These are phyloP conservation scores for Tetraselmis chui DNA, from an alignment of 139 green algal species.

Conservation along the genomic window DNA sequence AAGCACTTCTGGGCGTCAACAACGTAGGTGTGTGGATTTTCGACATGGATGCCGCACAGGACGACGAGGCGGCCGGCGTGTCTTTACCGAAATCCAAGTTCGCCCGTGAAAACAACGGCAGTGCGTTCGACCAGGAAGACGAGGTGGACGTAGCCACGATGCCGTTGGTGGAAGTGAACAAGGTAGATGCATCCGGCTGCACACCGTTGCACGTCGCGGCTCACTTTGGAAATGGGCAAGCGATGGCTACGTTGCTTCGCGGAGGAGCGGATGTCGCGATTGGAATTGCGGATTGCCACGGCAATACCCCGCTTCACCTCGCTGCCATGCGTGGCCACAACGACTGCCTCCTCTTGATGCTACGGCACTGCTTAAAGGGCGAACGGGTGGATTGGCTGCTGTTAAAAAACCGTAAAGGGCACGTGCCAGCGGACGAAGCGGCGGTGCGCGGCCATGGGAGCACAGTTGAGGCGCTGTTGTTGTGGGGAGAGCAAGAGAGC, in stretches of 20 bases:
- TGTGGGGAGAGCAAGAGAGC: not conserved
- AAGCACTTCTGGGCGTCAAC: not conserved
- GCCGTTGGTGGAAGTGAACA: not conserved
- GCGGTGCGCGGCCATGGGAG: not conserved
- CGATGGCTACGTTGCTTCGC: not conserved
- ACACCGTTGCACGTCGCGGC: not conserved
- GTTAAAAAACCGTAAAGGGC: not conserved
- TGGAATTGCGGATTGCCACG: not conserved
- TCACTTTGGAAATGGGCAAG: not conserved
- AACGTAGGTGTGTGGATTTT: not conserved
- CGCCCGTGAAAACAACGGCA: too few species aligned
- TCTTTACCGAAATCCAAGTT: too few species aligned
- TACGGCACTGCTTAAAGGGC: not conserved
- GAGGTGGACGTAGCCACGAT: too few species aligned
- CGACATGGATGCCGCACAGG: not conserved
- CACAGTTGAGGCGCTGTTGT: not conserved
- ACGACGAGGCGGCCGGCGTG: not conserved
- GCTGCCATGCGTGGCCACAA: not conserved
- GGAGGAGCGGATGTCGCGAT: not conserved
- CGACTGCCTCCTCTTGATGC: not conserved
- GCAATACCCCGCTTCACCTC: not conserved
- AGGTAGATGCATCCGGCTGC: not conserved
- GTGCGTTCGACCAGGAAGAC: too few species aligned
- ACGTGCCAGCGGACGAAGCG: not conserved
- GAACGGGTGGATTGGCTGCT: not conserved